Conservation (phyloP, 1,139 yeast genomes). For the Scheffersomyces lignicola region DNA sequence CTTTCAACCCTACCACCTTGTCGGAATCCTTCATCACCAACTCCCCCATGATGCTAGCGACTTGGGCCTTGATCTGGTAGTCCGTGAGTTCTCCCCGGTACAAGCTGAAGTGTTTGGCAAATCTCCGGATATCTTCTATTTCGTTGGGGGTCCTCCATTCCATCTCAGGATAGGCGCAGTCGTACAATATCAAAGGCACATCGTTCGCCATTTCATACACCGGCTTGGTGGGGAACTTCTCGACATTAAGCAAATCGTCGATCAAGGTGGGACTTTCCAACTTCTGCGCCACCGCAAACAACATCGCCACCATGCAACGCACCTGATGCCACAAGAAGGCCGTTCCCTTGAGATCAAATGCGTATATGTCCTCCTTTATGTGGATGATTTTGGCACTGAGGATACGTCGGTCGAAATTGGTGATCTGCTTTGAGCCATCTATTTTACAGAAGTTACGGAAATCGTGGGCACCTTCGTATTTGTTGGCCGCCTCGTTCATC, state of each 20-base stretch:
- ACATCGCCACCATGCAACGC: slow-evolving; percentile 86
- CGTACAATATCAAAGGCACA: slow-evolving; percentile 83
- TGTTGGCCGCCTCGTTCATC: slow-evolving; percentile 70
- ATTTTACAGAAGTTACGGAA: slow-evolving; percentile 92
- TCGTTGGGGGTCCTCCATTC: slow-evolving; percentile 56
- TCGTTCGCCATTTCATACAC: slow-evolving; percentile 89
- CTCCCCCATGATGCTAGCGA: slow-evolving; percentile 31
- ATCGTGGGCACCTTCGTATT: slow-evolving; percentile 77
- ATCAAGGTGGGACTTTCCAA: slow-evolving; percentile 65
- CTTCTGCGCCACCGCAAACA: slow-evolving; percentile 78
- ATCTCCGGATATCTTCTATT: slow-evolving; percentile 14
- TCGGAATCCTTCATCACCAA: slow-evolving; percentile 18
- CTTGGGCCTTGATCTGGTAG: slow-evolving; percentile 34
- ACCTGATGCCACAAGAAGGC: slow-evolving; percentile 99
- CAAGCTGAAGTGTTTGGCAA: slow-evolving; percentile 27
- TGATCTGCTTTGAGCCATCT: slow-evolving; percentile 91
- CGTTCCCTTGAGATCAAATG: slow-evolving; percentile 78
- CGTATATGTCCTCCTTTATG: slow-evolving; percentile 49
- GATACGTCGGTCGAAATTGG: slow-evolving; percentile 66
- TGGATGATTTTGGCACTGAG: slow-evolving; percentile 50
- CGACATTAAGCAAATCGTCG: slow-evolving; percentile 57
- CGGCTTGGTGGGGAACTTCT: slow-evolving; percentile 68
- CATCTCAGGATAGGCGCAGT: slow-evolving; percentile 74
- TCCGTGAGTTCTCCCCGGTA: slow-evolving; percentile 33
- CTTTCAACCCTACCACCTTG: slow-evolving; percentile 16